Evolutionary conservation across 2,329 filamentous ascomycete species (phyloP), one percentile per base, ranked within the genome.

Genomic region (Aureobasidium sp.): DNA sequence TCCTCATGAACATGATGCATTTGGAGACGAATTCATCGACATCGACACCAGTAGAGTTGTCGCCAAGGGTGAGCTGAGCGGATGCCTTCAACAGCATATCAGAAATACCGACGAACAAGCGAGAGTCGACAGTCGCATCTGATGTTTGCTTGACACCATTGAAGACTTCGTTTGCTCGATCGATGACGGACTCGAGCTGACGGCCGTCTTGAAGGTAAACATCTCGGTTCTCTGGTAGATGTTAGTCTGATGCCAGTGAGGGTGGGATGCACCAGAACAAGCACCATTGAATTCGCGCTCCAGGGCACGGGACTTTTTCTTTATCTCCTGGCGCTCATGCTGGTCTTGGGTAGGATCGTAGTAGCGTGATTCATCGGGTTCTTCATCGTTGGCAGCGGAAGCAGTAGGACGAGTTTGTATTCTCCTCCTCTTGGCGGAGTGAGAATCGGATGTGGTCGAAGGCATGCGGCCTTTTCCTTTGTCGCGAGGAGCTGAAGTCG

Each of bases 21-120:
- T 95, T 96, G 0, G 89, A 89, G 15, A 97, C 85, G 70, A 97
- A 95, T 68, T 96, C 90, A 64, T 97, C 92, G 0, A 95, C 81
- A 70, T 97, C 92, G 25, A 99, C 78, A 8, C 91, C 90, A 56
- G 88, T 85, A 2, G 85, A 84, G 1, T 82, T 78, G 68, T 88
- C 87, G 7, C 91, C 91, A 34, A 90, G 80, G 1, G 88, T 85
- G 29, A 95, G 80, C 57, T 87, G 85, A 47, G 87, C 80, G 0
- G 90, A 87, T 71, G 91, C 91, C 68, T 89, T 90, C 68, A 88
- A 87, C 0, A 89, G 87, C 5, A 95, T 75, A 66, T 97, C 91
- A 5, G 90, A 89, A 0, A 90, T 86, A 65, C 83, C 86, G 53
- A 96, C 88, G 3, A 97, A 81, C 29, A 95, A 80, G n/a, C 89